Conservation (phyloP, 768 basidiomycete genomes). For the Boletus subparvulus region DNA sequence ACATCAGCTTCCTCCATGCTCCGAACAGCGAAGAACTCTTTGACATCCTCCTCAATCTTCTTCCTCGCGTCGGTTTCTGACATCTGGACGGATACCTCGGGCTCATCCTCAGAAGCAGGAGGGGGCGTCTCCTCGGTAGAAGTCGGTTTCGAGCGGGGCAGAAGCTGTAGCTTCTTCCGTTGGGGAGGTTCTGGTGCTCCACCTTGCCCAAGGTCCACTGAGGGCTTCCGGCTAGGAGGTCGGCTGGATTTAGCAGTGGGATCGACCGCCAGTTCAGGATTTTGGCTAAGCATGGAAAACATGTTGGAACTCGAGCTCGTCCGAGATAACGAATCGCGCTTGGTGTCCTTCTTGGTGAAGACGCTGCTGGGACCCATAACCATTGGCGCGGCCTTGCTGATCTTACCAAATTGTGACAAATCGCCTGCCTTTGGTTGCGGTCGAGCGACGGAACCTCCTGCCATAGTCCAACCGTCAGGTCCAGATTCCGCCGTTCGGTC, state of each 20-base stretch:
- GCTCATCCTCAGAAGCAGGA: constrained; percentile 50
- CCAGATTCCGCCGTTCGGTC: constrained; percentile 63
- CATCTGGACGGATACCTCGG: constrained; percentile 50
- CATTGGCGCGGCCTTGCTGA: constrained; percentile 66
- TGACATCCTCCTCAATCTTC: constrained; percentile 78
- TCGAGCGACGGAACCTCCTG: constrained; percentile 49
- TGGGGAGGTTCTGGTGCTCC: constrained; percentile 50
- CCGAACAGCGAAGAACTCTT: constrained; percentile 85
- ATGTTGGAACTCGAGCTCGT: constrained; percentile 81
- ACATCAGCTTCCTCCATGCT: constrained; percentile 84
- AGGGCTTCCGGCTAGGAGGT: constrained; percentile 49
- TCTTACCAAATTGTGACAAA: constrained; percentile 85
- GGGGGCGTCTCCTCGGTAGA: constrained; percentile 46
- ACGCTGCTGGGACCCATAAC: constrained; percentile 85
- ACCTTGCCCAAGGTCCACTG: constrained; percentile 48
- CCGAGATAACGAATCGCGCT: constrained; percentile 75
- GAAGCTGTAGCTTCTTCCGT: constrained; percentile 70
- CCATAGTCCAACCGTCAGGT: constrained; percentile 88
- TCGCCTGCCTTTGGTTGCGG: constrained; percentile 80
- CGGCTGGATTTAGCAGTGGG: constrained; percentile 51
- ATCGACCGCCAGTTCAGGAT: constrained; percentile 55
- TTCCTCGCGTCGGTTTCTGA: constrained; percentile 64
- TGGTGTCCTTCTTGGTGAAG: constrained; percentile 71
- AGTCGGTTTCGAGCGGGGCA: constrained; percentile 71
- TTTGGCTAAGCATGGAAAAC: constrained; percentile 81